A percentile compares a stretch with the other conserved stretches of the same genome.
Evolutionary conservation across 1,139 yeast species (phyloP).

Genomic region (Debaryomycetaceae sp.): DNA sequence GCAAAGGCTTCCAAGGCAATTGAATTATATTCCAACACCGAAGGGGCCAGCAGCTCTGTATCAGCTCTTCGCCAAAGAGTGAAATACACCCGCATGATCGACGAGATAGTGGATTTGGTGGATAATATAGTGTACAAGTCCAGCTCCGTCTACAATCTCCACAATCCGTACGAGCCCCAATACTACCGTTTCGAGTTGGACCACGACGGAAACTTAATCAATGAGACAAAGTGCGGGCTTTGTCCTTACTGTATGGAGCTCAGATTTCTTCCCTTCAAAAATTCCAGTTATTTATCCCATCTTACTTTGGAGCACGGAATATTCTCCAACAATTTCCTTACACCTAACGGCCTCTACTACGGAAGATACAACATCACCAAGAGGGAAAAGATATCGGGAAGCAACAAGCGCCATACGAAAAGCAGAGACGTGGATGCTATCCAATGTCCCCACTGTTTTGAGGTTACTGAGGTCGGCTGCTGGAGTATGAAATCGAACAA

Average conservation of each 20-base stretch:
- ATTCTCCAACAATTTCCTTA: constrained; percentile 27
- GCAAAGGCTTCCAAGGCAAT: constrained; percentile 3
- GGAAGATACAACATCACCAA: constrained; percentile 10
- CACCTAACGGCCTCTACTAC: constrained; percentile 17
- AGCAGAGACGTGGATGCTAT: constrained; percentile 10
- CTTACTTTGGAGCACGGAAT: constrained; percentile 35
- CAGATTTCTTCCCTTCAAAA: constrained; percentile 30
- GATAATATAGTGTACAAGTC: constrained; percentile 18
- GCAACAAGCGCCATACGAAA: constrained; percentile 4
- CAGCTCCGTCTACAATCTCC: constrained; percentile 14
- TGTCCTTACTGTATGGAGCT: constrained; percentile 31
- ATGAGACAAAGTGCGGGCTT: constrained; percentile 27
- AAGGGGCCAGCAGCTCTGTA: constrained; percentile 4
- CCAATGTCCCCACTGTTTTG: constrained; percentile 13
- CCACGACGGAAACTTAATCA: constrained; percentile 14
- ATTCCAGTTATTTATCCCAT: constrained; percentile 32
- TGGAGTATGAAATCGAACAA: constrained; percentile 14
- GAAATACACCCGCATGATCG: constrained; percentile 10
- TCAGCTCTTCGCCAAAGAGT: constrained; percentile 9
- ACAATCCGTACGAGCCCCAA: constrained; percentile 28
- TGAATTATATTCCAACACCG: constrained; percentile 2
- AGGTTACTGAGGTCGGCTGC: constrained; percentile 12
- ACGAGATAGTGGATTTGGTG: constrained; percentile 6
- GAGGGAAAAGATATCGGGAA: constrained; percentile 3
- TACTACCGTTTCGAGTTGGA: constrained; percentile 24